phyloP scores from a whole-genome alignment of 495 filamentous ascomycete species.

The Copromyces sp. region DNA sequence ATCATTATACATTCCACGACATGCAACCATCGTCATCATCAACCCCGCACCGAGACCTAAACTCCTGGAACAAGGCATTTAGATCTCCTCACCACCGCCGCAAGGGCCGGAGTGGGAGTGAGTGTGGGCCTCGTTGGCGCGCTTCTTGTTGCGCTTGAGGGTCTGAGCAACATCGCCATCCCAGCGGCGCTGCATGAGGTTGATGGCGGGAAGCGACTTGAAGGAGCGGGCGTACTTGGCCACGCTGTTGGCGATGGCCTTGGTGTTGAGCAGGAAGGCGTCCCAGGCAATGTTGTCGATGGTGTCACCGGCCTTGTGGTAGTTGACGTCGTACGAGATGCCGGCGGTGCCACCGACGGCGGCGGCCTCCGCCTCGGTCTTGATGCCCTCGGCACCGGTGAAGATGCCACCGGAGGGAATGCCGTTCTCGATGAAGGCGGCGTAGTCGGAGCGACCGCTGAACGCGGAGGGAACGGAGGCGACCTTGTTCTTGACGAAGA shows the following conservation, averaged over 20 bases:
- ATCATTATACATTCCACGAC: background rate
- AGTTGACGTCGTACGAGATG: constrained; percentile 50
- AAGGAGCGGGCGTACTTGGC: constrained; percentile 50
- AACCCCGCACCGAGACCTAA: background rate
- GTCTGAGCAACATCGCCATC: constrained; percentile 8
- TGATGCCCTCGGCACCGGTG: constrained; percentile 58
- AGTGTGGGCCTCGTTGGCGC: background rate
- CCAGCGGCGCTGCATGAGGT: constrained; percentile 4
- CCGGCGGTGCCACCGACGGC: constrained; percentile 53
- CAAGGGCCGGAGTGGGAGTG: constrained; percentile 9
- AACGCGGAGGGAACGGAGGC: constrained; percentile 45
- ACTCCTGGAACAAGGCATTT: background rate
- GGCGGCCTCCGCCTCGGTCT: constrained; percentile 47
- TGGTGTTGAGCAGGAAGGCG: constrained; percentile 50
- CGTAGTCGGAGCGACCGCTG: constrained; percentile 58
- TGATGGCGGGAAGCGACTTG: constrained; percentile 18
- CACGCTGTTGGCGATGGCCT: constrained; percentile 53
- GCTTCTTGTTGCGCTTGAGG: constrained; percentile 4
- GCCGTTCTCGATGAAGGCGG: constrained; percentile 52
- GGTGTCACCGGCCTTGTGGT: constrained; percentile 50
- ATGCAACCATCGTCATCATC: background rate
- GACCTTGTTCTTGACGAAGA: constrained; percentile 36
- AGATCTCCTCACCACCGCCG: constrained; percentile 8
- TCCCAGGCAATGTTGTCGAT: constrained; percentile 48
- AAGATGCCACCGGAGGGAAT: constrained; percentile 58